Evolutionary conservation across 2,329 filamentous ascomycete genomes (phyloP), one percentile per base, ranked within the genome.

Genomic region (Periconia sp.): DNA sequence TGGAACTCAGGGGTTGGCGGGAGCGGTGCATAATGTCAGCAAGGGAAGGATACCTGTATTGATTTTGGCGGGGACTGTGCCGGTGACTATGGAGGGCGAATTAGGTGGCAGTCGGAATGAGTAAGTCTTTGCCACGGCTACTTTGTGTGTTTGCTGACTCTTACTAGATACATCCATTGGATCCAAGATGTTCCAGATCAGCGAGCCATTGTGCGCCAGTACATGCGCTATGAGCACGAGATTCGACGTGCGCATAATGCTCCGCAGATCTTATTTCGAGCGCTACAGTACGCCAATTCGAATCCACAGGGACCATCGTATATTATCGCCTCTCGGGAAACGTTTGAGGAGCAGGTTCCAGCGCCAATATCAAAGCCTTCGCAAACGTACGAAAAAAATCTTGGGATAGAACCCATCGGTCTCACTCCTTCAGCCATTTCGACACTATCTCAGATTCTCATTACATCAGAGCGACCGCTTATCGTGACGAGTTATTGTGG

Each of bases 1-100:
- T 24, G 87, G 87, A 15, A 90, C 87, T 0, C 86, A 89, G 63
- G 86, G 83, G 5, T 76, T 90, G 0, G 86, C 80, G 15, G 84
- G 84, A 3, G 87, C 85, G 1, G 81, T 90, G 0, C 87, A 90
- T 70, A 90, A 47, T 18, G 44, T 39, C 15, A 47, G 44, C 19
- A 36, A 43, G 15, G 44, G 26, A 5, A 33, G 44, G 11, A 35
- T 23, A 16, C 68, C 68, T 0, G 67, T 69, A 10, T 45, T 71
- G 1, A 69, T 78, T 12, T 71, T 78, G 43, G 75, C 75, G 0
- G 75, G 75, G 0, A 53, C 74, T 1, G 70, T 65, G 1, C 75
- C 74, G 2, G 67, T 68, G n/a, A 77, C 75, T 0, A 63, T 71
- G 21, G 71, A 75, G 41, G 72, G 72, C 15, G 72, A 75, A 57